Evolutionary conservation across 139 green algal species (phyloP), one percentile per base, ranked within the genome.

Genomic region (Chlorella sp.): DNA sequence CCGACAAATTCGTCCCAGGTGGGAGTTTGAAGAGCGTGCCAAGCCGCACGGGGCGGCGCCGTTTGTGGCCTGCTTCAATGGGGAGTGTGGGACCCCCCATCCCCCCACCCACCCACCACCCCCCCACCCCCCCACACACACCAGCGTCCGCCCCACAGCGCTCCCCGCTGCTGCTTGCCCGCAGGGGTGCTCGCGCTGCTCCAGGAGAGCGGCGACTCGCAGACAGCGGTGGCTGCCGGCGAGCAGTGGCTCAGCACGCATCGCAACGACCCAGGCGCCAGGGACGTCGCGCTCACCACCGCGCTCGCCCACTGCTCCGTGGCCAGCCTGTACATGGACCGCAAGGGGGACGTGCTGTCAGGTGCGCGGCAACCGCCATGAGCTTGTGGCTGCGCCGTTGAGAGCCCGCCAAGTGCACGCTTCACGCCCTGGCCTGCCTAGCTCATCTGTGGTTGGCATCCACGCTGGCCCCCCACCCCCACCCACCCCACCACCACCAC

Each of bases 171-270:
- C 27, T 25, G 41, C n/a, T 33, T 6, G 17, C 31, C 3, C 17
- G 38, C 79, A 81, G 82, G 82, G 21, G 73, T 66, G 33, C 69
- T 87, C n/a, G 72, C 77, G 41, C 77, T 87, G 53, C 63, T 87
- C 59, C 73, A 76, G 35, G 82, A 87, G 36, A 48, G 67, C 25
- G 79, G 79, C 7, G 74, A 79, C 11, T 35, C 62, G 31, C 42
- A 76, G 25, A 53, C 73, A 0, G 82, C 82, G 41, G 66, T 79
- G 36, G 61, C 31, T 1, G 71, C 72, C 7, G 82, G 79, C 8
- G 58, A 74, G 65, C 46, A 79, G 17, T 87, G 82, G 82, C 72
- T 87, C 40, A 46, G 43, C 23, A 42, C 45, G 1, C 51, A 83
- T 53, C 55, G 46, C 8, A 41, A 73, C 19, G 58, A 82, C 62